A percentile compares a stretch with the other conserved stretches of the same genome.
These are phyloP conservation scores for Lactarius hatsudake DNA, from an alignment of 768 basidiomycete species.

Conservation along the genomic window DNA sequence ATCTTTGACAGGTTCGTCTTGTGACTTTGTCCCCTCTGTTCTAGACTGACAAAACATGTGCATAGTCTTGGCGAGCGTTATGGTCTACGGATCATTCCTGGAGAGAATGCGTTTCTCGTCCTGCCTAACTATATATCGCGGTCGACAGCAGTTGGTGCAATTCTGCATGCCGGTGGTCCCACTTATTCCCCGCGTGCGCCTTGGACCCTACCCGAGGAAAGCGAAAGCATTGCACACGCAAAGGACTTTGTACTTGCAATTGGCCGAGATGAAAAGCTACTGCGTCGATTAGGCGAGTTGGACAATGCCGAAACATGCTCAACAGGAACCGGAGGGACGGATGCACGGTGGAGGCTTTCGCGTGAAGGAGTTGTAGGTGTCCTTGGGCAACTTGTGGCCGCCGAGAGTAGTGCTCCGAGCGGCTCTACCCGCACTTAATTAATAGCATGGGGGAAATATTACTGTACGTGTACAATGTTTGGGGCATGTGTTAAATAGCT, in stretches of 20 bases:
- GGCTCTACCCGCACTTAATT: constrained; percentile 1
- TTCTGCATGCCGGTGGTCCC: constrained; percentile 62
- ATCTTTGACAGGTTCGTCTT: constrained; percentile 68
- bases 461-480: too few species aligned
- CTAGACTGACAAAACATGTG: constrained; percentile 2
- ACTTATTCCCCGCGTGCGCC: constrained; percentile 39
- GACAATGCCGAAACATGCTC: constrained; percentile 67
- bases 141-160: constrained; percentile 79
- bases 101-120: constrained; percentile 75
- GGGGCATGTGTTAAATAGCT: too few species aligned
- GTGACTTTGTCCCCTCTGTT: neutral
- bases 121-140: constrained; percentile 81
- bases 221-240: constrained; percentile 38
- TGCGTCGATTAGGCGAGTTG: constrained; percentile 72
- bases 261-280: constrained; percentile 74
- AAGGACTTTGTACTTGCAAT: constrained; percentile 60
- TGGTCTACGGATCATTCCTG: constrained; percentile 79
- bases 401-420: constrained; percentile 1
- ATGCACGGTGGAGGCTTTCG: constrained; percentile 66
- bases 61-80: constrained; percentile 75
- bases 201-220: constrained; percentile 36
- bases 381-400: constrained; percentile 36
- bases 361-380: constrained; percentile 38
- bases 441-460: neutral
- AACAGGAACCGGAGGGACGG: constrained; percentile 70